These are phyloP conservation scores for Salix exigua DNA, from an alignment of 345 rosid species.

Conservation along the genomic window DNA sequence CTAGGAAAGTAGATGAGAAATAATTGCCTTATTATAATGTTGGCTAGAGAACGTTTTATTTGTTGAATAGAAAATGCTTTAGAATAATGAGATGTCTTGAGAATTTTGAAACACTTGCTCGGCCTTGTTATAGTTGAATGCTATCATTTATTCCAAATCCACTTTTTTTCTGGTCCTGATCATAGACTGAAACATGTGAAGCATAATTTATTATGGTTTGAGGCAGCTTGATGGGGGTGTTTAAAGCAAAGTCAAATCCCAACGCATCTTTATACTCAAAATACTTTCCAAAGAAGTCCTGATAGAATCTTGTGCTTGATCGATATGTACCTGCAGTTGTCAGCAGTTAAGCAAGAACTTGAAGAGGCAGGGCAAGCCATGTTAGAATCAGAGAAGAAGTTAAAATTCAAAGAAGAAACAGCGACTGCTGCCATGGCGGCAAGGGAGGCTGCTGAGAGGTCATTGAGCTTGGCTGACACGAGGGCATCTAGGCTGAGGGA, in stretches of 20 bases:
- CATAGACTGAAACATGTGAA: neutral
- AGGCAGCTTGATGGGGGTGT: neutral
- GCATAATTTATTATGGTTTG: neutral
- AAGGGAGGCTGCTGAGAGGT: conserved; percentile 97
- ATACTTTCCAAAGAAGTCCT: neutral
- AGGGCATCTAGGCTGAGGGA: conserved; percentile 91
- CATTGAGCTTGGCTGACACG: conserved; percentile 74
- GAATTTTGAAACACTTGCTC: neutral
- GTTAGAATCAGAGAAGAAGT: conserved; percentile 78
- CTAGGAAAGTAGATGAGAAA: neutral
- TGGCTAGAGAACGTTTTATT: neutral
- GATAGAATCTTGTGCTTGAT: conserved; percentile 1
- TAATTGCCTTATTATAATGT: neutral
- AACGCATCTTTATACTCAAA: neutral
- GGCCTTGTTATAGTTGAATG: neutral
- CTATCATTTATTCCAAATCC: neutral
- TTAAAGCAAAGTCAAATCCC: neutral
- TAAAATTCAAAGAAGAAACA: conserved; percentile 92
- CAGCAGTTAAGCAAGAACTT: conserved; percentile 65
- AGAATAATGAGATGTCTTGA: neutral
- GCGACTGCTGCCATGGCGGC: conserved; percentile 98
- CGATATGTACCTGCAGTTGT: conserved; percentile 44
- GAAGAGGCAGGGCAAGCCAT: conserved; percentile 77
- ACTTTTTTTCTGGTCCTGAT: neutral
- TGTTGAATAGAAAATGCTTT: neutral